Conservation (phyloP, 1,284 basidiomycete genomes). For the Malassezia equina region DNA sequence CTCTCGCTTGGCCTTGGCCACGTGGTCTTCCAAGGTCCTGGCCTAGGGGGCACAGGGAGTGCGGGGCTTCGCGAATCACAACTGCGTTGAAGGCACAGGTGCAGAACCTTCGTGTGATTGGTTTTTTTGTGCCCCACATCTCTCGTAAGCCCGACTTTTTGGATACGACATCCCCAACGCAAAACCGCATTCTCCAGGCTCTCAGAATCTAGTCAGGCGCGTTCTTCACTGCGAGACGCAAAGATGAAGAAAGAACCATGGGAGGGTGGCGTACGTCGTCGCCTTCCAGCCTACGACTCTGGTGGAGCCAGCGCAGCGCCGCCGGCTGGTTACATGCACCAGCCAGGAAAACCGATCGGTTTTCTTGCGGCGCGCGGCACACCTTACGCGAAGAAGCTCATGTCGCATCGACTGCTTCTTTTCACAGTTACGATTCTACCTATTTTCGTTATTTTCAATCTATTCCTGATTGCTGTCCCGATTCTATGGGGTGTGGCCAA, state of each 20-base stretch:
- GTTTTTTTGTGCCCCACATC: neutral
- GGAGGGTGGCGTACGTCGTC: conserved; percentile 5
- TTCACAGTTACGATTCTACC: conserved; percentile 39
- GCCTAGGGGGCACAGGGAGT: neutral
- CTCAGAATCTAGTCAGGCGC: neutral
- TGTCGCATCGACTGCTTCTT: conserved; percentile 37
- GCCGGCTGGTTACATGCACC: conserved; percentile 11
- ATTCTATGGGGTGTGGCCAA: conserved; percentile 46
- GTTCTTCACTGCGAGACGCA: neutral
- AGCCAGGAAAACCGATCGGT: conserved; percentile 36
- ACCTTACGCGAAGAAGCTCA: conserved; percentile 44
- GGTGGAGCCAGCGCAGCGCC: neutral
- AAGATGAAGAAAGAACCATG: conserved; percentile 3
- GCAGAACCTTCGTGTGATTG: neutral
- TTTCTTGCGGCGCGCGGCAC: conserved; percentile 39
- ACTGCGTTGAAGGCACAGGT: neutral
- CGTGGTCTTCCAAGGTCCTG: neutral
- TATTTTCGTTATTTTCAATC: conserved; percentile 25
- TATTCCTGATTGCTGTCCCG: conserved; percentile 43
- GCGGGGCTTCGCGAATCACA: neutral
- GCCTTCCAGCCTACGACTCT: conserved; percentile 2
- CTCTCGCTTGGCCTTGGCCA: neutral
- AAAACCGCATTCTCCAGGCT: neutral
- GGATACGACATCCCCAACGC: neutral
- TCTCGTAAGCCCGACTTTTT: neutral